Base-by-base conservation (phyloP, 1,139 yeast genomes). In the Yamadazyma blattariae region DNA sequence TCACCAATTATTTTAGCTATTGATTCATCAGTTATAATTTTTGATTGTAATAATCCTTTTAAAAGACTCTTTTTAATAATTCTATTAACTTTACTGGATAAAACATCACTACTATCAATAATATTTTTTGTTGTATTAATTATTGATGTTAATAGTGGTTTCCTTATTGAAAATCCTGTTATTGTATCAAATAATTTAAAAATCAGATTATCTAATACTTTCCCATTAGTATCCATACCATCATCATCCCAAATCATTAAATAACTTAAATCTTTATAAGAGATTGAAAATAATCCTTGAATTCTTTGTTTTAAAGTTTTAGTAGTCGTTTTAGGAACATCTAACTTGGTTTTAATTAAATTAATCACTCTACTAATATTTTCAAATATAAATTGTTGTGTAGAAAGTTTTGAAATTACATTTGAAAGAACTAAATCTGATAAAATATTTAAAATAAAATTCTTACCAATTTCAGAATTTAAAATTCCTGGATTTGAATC, bases 391-490 rank as follows among this genome's bases (percentile, higher is more conserved):
- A 68, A 66, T 7, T 51, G 48, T 0, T 67, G 67, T 2, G 60
- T 44, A 1, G 69, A 44, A 12, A 67, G 40, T 41, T 57, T 60
- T 2, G 45, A 50, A 5, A 67, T 38, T 1, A 59, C 39, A 35
- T 62, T 63, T 9, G 39, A 51, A 9, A 69, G 35, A 7, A 69
- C 64, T 40, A 68, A 45, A 45, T 69, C 74, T 7, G 66, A 58
- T 25, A 67, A 38, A 12, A 67, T 40, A 3, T 58, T 35, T 2
- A 52, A 48, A 2, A 64, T 50, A 25, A 69, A 53, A 29, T 54
- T 56, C 28, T 50, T 45, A 2, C 60, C 50, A 4, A 68, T 65
- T 18, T 52, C 51, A 1, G 72, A 64, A 17, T 57, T 47, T 1
- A 54, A 43, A 5, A 30, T 24, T 26, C 33, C 36, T 1, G 59